Evolutionary conservation across 306 rosid species (phyloP), one percentile per base, ranked within the genome.

Genomic region (Ochetophila trinervis): DNA sequence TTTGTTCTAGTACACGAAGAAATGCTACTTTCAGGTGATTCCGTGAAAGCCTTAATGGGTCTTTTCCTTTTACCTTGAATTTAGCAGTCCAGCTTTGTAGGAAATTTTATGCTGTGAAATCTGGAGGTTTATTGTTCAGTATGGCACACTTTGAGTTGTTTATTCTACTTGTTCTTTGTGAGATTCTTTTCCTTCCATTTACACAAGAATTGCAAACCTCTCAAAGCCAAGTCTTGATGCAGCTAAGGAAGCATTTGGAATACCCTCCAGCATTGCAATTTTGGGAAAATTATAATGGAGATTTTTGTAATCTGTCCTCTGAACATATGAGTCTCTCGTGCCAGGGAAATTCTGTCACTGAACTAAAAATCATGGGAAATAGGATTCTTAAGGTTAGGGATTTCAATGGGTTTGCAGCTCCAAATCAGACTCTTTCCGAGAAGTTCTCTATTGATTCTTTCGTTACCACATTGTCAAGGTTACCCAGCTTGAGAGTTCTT

Each of bases 291-390:
- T 82, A 75, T 80, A 0, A 53, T 63, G 80, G 65, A 14, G 87
- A 89, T 76, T 65, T 85, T 18, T 92, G 98, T 62, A 59, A 12
- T 71, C 6, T 85, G 63, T 61, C 93, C 78, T 56, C 91, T 60
- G 60, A 62, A 44, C 76, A 74, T 11, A 6, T 78, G 66, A 84
- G 85, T 63, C 70, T 89, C 21, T 76, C 79, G 69, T 92, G 98
- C 76, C 79, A 82, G 80, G 80, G 30, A 5, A 78, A 74, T 75
- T 79, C 80, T 27, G 74, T 92, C 35, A 83, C 80, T 21, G 95
- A 85, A 76, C 95, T 92, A 65, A 82, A 85, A 75, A 78, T 92
- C 24, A 80, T 74, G 83, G 98, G 98, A 40, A 89, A 88, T 62
- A 87, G 78, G 68, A 73, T 54, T 72, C 68, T 53, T 57, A 79